Evolutionary conservation across 1,139 yeast species (phyloP).

Genomic region (Casaregolazyma lundiana): DNA sequence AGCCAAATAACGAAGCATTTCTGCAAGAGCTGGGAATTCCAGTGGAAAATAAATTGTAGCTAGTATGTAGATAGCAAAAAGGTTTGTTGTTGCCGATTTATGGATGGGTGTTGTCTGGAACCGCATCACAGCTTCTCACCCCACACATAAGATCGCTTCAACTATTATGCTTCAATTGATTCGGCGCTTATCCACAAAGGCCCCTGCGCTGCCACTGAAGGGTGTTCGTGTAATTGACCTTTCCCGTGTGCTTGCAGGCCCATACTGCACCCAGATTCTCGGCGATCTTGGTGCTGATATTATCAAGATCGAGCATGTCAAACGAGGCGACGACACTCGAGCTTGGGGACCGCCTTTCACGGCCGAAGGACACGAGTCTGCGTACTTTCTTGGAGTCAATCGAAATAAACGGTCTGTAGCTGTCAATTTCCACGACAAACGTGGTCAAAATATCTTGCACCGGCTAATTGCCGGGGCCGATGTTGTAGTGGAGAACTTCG

Average conservation of each 20-base stretch:
- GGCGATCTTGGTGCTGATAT: constrained; percentile 43
- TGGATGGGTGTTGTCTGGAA: too few species aligned
- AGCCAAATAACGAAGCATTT: constrained; percentile 69
- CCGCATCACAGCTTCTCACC: background rate
- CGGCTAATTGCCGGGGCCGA: constrained; percentile 34
- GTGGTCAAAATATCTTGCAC: constrained; percentile 34
- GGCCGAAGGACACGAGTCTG: constrained; percentile 32
- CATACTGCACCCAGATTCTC: constrained; percentile 39
- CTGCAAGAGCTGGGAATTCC: constrained; percentile 48
- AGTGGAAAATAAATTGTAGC: background rate
- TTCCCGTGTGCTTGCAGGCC: constrained; percentile 43
- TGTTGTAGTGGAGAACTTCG: constrained; percentile 39
- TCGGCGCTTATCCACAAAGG: constrained; percentile 2
- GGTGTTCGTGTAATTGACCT: constrained; percentile 39
- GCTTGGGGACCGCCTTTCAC: constrained; percentile 45
- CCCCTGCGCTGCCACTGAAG: constrained; percentile 19
- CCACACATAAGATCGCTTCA: background rate
- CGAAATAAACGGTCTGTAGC: constrained; percentile 39
- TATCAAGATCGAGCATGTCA: constrained; percentile 40
- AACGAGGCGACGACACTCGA: constrained; percentile 42
- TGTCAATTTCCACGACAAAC: constrained; percentile 33
- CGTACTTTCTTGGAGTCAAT: constrained; percentile 38
- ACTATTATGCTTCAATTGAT: constrained; percentile 1
- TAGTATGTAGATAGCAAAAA: too few species aligned
- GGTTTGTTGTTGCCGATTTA: too few species aligned